Base-by-base conservation (phyloP, 306 rosid genomes). In the Datisca glomerata region DNA sequence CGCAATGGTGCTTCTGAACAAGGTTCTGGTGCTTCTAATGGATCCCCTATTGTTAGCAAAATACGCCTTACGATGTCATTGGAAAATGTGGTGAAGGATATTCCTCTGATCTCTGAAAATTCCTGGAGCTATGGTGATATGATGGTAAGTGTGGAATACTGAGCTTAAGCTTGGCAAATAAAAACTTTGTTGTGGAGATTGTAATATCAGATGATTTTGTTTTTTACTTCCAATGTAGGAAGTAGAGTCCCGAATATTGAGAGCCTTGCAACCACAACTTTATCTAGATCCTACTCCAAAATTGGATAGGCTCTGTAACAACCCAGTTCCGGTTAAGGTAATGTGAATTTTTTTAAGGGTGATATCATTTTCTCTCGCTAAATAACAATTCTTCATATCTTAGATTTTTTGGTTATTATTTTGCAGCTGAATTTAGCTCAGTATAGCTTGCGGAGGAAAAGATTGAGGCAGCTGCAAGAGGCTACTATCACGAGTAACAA, bases 111-210 rank as follows among this genome's bases (percentile, higher is more conserved):
- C 63, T 73, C 94, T 0, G 86, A 91, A 69, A 67, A 64, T 66
- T 75, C 96, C 33, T 91, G 98, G 98, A 76, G 86, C 12, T 91
- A 91, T 62, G 98, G 98, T 42, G 98, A 84, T 76, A 66, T 91
- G 50, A 91, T 91, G 96, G 98, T 91, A 54, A 61, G 84, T 60
- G 27, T 41, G 28, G 56, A 51, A 34, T 3, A 28, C 34, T 54
- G 32, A 59, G 24, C 51, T 55, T 36, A 48, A 43, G 21, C 18
- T 41, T 65, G 27, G 47, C 23, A 43, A 41, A 46, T 29, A n/a
- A n/a, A n/a, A 44, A 18, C 53, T 51, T 20, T 42, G 42, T n/a
- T 60, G 29, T 34, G 56, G 53, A 43, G 34, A 22, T 34, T 25
- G 49, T 61, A 33, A 59, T 63, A 39, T 44, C 51, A 53, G 43